Percentiles rank a stretch among this genome's conserved stretches.
Evolutionary conservation across 106 monocot species (phyloP).

Genomic region (Agapanthus africanus): DNA sequence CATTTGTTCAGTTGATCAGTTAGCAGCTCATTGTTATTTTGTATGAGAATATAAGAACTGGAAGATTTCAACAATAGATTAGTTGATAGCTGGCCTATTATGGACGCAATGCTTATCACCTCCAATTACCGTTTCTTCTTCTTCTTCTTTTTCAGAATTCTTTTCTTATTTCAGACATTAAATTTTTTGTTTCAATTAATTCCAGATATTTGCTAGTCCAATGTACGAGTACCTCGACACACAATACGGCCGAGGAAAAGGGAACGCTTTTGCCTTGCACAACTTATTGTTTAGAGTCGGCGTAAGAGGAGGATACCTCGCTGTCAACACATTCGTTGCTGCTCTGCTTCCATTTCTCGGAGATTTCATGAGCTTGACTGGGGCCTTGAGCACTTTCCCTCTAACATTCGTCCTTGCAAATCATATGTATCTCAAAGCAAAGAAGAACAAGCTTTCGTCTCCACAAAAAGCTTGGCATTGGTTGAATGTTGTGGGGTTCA

Average conservation of each 20-base stretch:
- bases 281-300: slow-evolving; percentile 61
- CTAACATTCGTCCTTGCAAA: slow-evolving; percentile 93
- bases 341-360: slow-evolving; percentile 83
- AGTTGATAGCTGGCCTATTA: too few relatives aligned
- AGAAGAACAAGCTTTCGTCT: slow-evolving; percentile 45
- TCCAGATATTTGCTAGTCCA: slow-evolving; percentile 88
- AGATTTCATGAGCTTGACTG: slow-evolving; percentile 92
- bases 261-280: slow-evolving; percentile 41
- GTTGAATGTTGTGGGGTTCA: slow-evolving; percentile 71
- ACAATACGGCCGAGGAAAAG: slow-evolving; percentile 44
- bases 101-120: too few relatives aligned
- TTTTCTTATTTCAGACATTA: too few relatives aligned
- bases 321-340: slow-evolving; percentile 68
- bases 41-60: too few relatives aligned
- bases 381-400: slow-evolving; percentile 79
- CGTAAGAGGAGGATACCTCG: slow-evolving; percentile 77
- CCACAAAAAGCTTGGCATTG: slow-evolving; percentile 67
- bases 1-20: too few relatives aligned
- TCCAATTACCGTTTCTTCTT: too few relatives aligned
- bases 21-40: too few relatives aligned
- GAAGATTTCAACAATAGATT: too few relatives aligned
- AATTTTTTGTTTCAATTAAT: neutral
- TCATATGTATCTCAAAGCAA: slow-evolving; percentile 78
- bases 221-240: slow-evolving; percentile 93
- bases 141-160: too few relatives aligned